Evolutionary conservation across 2,329 filamentous ascomycete species (phyloP).

Genomic region (Penicillium digitatum): DNA sequence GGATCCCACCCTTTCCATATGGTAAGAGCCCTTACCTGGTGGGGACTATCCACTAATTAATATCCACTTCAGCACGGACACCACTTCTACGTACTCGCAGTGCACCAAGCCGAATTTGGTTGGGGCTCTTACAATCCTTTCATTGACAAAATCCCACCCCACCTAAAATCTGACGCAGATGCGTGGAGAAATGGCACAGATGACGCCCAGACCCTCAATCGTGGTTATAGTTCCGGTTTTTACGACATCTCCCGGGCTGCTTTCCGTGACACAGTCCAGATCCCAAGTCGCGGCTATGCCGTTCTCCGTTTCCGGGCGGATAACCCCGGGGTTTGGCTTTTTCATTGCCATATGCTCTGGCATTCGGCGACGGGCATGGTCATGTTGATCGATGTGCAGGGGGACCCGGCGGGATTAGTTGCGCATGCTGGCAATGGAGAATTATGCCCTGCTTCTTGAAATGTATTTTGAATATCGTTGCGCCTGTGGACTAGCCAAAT

Average conservation of each 20-base stretch:
- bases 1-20: slow-evolving; percentile 51
- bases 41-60: background rate
- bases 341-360: slow-evolving; percentile 53
- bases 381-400: slow-evolving; percentile 38
- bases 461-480: no score
- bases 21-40: slow-evolving; percentile 23
- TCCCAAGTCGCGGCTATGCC: slow-evolving; percentile 52
- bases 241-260: slow-evolving; percentile 37
- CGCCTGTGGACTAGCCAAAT: background rate
- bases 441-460: background rate
- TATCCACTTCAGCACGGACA: slow-evolving; percentile 31
- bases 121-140: slow-evolving; percentile 42
- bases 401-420: slow-evolving; percentile 12
- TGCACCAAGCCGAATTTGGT: slow-evolving; percentile 29
- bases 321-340: slow-evolving; percentile 51
- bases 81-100: slow-evolving; percentile 33
- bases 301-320: slow-evolving; percentile 55
- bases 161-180: slow-evolving; percentile 9
- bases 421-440: slow-evolving; percentile 13
- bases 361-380: slow-evolving; percentile 48
- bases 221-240: slow-evolving; percentile 29
- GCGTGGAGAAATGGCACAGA: slow-evolving; percentile 19
- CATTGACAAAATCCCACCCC: slow-evolving; percentile 21
- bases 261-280: slow-evolving; percentile 53
- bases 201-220: background rate